A percentile compares a stretch with the other conserved stretches of the same genome.
Conservation (phyloP, 176 grass and related monocot species). For the Triticum dicoccoides region DNA sequence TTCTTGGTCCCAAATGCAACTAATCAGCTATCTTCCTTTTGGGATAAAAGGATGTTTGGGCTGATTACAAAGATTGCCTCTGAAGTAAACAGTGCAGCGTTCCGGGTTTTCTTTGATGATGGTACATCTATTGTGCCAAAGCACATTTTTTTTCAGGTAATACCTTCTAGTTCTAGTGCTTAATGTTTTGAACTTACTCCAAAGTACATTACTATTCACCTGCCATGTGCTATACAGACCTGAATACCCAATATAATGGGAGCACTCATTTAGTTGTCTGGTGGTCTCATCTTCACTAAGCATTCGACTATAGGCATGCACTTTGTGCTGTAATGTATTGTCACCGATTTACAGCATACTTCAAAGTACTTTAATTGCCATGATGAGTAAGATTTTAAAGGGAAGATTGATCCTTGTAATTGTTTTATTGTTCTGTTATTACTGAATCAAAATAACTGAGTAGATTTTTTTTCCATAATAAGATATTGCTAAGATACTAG, state of each 20-base stretch:
- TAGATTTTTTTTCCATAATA: background rate
- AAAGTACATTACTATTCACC: background rate
- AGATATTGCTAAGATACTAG: background rate
- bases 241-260: background rate
- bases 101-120: conserved; percentile 54
- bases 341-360: background rate
- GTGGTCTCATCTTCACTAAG: background rate
- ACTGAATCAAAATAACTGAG: background rate
- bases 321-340: background rate
- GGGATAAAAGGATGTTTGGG: conserved; percentile 50
- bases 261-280: background rate
- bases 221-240: background rate
- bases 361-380: background rate
- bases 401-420: background rate
- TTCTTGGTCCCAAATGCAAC: conserved; percentile 47
- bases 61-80: conserved; percentile 41
- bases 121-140: conserved; percentile 26
- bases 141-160: conserved; percentile 52
- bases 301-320: background rate
- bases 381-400: background rate
- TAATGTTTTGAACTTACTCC: background rate
- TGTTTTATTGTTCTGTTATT: background rate
- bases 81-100: conserved; percentile 59
- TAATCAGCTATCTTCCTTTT: conserved; percentile 30
- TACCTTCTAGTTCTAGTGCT: background rate